Base-by-base conservation (phyloP, 495 filamentous ascomycete genomes). In the Amniculicola lignicola region DNA sequence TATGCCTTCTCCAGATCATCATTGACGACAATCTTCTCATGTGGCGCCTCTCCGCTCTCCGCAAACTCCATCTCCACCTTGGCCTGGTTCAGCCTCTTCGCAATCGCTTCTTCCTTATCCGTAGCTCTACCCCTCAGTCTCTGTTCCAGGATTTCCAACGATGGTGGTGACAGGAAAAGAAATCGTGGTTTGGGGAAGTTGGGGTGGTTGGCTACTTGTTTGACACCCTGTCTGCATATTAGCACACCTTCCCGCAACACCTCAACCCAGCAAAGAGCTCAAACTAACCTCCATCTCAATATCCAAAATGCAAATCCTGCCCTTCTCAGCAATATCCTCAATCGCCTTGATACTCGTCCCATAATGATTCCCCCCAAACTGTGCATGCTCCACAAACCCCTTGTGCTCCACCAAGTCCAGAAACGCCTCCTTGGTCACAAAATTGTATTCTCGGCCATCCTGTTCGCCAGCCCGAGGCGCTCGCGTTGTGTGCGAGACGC, bases 21-120 rank as follows among this genome's bases (percentile, higher is more conserved):
- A 66, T 98, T 98, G 28, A 96, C 84, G 56, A 98, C 83, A 48
- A 89, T 82, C 72, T 82, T 81, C 61, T 96, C 93, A 70, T 93
- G 87, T 9, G 84, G 82, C 14, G 86, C 90, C 0, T 80, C 57
- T 18, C 37, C 77, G 12, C 78, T 79, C 64, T 85, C 78, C 14
- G 90, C 76, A 68, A 82, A 96, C 57, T 86, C 88, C 46, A 96
- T 77, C 77, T 98, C 93, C 46, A 79, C 78, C 72, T 80, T 79
- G 1, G 92, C 93, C 69, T 93, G 90, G 15, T 77, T 68, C 44
- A 96, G 69, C 28, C 92, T 74, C 74, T 88, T 88, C 63, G 75
- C 70, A 24, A 98, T 75, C 12, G 77, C 82, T 41, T 87, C 87
- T 65, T 95, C 88, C 27, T 77, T 80, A 68, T 98, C 93, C 5